These are phyloP conservation scores for Mycosarcoma mackinlayi DNA, from an alignment of 1,284 basidiomycete species.

Conservation along the genomic window DNA sequence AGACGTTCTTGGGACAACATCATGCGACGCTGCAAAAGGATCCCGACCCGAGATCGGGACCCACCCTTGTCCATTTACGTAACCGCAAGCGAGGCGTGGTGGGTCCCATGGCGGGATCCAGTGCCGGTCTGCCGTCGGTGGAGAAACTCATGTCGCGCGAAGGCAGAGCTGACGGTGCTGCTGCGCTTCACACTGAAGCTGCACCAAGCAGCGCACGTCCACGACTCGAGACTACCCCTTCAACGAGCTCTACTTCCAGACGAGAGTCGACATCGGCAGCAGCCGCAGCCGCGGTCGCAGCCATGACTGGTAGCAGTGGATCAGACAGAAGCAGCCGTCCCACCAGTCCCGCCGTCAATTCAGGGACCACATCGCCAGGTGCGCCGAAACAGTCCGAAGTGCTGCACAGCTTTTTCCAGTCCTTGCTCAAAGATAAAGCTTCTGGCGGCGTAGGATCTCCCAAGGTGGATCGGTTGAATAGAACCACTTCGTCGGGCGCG, in stretches of 20 bases:
- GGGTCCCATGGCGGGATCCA: constrained; percentile 51
- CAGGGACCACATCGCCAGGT: constrained; percentile 24
- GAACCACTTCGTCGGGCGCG: not conserved
- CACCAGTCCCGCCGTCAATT: constrained; percentile 28
- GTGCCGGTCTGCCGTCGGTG: constrained; percentile 44
- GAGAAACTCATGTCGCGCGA: constrained; percentile 41
- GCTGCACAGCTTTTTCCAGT: constrained; percentile 65
- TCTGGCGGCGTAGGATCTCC: constrained; percentile 18
- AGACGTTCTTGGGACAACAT: constrained; percentile 49
- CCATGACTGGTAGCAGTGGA: constrained; percentile 14
- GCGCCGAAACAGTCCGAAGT: constrained; percentile 61
- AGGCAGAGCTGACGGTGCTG: not conserved
- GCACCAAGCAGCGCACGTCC: not conserved
- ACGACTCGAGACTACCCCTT: constrained; percentile 4
- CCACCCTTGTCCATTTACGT: too few relatives aligned
- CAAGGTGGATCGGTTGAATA: constrained; percentile 22
- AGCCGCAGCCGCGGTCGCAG: constrained; percentile 28
- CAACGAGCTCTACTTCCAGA: not conserved
- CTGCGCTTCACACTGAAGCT: not conserved
- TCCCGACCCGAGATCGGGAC: constrained; percentile 30
- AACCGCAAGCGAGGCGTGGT: constrained; percentile 47
- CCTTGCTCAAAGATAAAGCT: constrained; percentile 45
- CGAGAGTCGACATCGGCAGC: constrained; percentile 36
- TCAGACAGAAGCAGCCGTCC: constrained; percentile 21
- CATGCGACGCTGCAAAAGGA: constrained; percentile 50